phyloP scores from a whole-genome alignment of 306 rosid species.

The Corylus avellana region DNA sequence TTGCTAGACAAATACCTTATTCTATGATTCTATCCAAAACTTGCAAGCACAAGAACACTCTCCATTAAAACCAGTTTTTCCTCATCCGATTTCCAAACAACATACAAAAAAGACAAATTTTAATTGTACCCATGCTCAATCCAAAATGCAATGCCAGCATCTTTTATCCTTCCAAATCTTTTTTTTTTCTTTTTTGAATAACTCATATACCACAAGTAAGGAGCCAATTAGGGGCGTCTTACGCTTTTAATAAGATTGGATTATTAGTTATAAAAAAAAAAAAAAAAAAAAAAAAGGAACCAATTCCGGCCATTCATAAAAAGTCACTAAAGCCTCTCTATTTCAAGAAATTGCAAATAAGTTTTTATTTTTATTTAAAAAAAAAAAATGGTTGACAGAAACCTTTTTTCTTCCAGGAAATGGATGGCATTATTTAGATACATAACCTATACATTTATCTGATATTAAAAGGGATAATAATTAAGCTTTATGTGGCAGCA shows the following conservation, averaged over 20 bases:
- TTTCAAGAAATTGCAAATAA: neutral
- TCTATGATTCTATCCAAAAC: neutral
- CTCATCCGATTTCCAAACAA: neutral
- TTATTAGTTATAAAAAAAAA: too few species aligned
- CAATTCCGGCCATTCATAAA: neutral
- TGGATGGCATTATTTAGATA: neutral
- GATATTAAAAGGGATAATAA: neutral
- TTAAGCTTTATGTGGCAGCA: neutral
- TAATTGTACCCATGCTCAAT: neutral
- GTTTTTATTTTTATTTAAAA: too few species aligned
- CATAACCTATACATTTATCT: neutral
- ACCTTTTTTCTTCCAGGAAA: too few species aligned
- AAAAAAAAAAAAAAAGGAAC: too few species aligned
- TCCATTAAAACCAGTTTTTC: neutral
- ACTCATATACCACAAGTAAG: too few species aligned
- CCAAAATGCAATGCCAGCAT: neutral
- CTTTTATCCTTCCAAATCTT: neutral
- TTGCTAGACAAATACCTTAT: neutral
- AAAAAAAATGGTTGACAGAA: too few species aligned
- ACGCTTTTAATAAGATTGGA: too few species aligned
- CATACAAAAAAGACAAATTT: neutral
- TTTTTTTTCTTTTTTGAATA: neutral
- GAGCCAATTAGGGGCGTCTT: too few species aligned
- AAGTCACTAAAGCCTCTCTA: neutral
- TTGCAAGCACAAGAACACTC: neutral